phyloP scores from a whole-genome alignment of 805 yeast genomes.

The Saturnispora galanensis region DNA sequence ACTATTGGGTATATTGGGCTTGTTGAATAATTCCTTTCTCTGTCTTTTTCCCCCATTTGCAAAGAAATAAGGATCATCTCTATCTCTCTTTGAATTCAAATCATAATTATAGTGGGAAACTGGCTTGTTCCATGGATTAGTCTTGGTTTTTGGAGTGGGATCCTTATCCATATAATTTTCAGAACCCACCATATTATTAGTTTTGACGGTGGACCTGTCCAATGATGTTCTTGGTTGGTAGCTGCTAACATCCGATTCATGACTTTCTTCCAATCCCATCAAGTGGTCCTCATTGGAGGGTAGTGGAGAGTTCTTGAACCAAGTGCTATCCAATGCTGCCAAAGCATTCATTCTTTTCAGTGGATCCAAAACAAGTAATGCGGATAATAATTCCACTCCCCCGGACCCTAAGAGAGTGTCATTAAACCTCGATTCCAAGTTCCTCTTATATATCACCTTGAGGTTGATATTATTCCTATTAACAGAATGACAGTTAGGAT shows the following conservation, averaged over 20 bases:
- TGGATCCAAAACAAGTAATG: conserved; percentile 64
- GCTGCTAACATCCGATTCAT: conserved; percentile 71
- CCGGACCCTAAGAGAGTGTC: conserved; percentile 20
- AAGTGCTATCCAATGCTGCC: conserved; percentile 63
- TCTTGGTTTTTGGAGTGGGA: neutral
- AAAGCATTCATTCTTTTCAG: conserved; percentile 63
- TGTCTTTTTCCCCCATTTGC: neutral
- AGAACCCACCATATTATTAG: no score
- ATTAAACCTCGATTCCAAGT: conserved; percentile 43
- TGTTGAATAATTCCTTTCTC: neutral
- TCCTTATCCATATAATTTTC: neutral
- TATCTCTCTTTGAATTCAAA: conserved; percentile 4
- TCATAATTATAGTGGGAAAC: neutral
- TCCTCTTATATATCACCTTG: conserved; percentile 26
- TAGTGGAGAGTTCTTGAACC: conserved; percentile 57
- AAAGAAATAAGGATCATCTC: conserved; percentile 4
- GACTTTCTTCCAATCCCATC: conserved; percentile 74
- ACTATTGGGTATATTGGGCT: neutral
- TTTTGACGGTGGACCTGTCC: no score
- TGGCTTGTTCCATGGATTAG: neutral
- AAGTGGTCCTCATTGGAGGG: conserved; percentile 47
- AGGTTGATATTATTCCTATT: conserved; percentile 42
- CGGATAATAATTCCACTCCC: conserved; percentile 49
- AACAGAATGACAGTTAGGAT: conserved; percentile 52
- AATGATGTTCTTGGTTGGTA: conserved; percentile 25